A percentile compares a stretch with the other conserved stretches of the same genome.
phyloP scores from a whole-genome alignment of 371 early-diverging fungal genomes.

The Mucor mucedo region DNA sequence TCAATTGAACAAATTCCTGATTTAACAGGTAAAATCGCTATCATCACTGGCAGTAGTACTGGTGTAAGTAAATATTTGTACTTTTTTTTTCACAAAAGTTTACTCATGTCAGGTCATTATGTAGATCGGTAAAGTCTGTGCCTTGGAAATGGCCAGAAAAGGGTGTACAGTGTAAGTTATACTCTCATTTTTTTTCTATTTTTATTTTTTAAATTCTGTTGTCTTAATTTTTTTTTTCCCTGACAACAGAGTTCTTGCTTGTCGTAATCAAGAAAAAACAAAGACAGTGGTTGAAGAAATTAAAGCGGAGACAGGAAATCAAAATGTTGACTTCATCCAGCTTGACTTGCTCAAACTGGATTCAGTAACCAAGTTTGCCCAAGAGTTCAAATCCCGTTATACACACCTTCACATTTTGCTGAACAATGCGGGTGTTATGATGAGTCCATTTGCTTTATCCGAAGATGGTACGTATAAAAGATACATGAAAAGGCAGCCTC shows the following conservation, averaged over 20 bases:
- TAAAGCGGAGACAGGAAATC: conserved; percentile 55
- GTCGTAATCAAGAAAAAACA: conserved; percentile 55
- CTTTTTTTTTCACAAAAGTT: neutral
- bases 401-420: conserved; percentile 66
- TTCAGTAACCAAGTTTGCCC: conserved; percentile 59
- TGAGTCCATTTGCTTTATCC: conserved; percentile 62
- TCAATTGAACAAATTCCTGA: conserved; percentile 61
- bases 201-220: too few species aligned
- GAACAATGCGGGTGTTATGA: conserved; percentile 77
- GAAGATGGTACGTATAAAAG: conserved; percentile 54
- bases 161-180: conserved; percentile 55
- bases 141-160: conserved; percentile 63
- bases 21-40: conserved; percentile 65
- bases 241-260: conserved; percentile 53
- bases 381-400: conserved; percentile 49
- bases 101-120: neutral
- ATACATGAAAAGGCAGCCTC: neutral
- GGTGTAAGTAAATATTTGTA: conserved; percentile 46
- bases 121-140: conserved; percentile 65
- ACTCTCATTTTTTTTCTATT: too few species aligned
- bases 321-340: conserved; percentile 56
- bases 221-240: neutral
- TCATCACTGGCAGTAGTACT: conserved; percentile 77
- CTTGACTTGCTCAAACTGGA: conserved; percentile 64
- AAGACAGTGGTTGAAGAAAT: conserved; percentile 55